Conservation (phyloP, 495 filamentous ascomycete species). For the Delitschia confertaspora region DNA sequence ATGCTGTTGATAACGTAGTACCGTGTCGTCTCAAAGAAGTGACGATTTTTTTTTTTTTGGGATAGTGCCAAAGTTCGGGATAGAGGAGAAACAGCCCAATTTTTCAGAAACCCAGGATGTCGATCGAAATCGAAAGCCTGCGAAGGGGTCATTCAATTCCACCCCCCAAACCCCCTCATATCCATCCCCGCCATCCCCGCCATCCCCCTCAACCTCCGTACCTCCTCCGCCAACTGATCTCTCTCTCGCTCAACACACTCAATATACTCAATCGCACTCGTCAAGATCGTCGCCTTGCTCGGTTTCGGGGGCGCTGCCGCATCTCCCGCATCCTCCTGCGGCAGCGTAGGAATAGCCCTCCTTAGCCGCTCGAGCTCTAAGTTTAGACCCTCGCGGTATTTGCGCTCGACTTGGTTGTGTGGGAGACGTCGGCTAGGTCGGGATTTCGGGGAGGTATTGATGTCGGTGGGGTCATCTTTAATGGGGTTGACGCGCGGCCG, state of each 20-base stretch:
- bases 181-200: background rate
- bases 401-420: constrained; percentile 31
- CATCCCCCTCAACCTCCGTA: constrained; percentile 11
- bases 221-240: constrained; percentile 17
- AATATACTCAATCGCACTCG: constrained; percentile 28
- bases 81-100: too few species aligned
- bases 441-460: constrained; percentile 7
- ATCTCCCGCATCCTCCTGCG: constrained; percentile 18
- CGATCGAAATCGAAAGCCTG: too few species aligned
- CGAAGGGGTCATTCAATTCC: too few species aligned
- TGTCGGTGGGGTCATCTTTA: constrained; percentile 2
- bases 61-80: too few species aligned
- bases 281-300: constrained; percentile 26
- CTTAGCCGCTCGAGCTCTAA: constrained; percentile 26
- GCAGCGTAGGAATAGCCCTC: constrained; percentile 23
- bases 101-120: too few species aligned
- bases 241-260: constrained; percentile 22
- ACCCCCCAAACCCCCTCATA: background rate
- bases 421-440: constrained; percentile 15
- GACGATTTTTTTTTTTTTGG: too few species aligned
- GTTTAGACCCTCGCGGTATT: constrained; percentile 29
- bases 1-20: too few species aligned
- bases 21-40: too few species aligned
- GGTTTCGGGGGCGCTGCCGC: constrained; percentile 20
- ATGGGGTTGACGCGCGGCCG: constrained; percentile 12